These are phyloP conservation scores for Castanea mollissima DNA, from an alignment of 306 rosid genomes.

Conservation along the genomic window DNA sequence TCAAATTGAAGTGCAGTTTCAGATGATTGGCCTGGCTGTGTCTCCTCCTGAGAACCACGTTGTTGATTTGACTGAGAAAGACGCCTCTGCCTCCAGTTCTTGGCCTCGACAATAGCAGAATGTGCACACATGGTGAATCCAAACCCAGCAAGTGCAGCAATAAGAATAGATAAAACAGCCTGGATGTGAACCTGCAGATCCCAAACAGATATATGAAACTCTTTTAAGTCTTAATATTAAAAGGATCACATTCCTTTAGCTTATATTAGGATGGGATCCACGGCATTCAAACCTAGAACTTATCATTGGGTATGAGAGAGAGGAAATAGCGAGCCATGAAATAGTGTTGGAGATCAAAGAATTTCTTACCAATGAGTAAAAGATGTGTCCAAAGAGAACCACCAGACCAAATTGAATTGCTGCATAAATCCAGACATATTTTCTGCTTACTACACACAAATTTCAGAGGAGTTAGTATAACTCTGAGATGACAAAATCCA, in stretches of 20 bases:
- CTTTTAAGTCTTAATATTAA: neutral
- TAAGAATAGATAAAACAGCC: conserved; percentile 60
- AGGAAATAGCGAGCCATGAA: neutral
- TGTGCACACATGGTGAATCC: conserved; percentile 63
- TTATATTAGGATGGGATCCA: neutral
- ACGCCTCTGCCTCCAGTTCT: conserved; percentile 40
- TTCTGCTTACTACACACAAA: conserved; percentile 55
- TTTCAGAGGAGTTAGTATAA: conserved; percentile 17
- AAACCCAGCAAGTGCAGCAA: conserved; percentile 76
- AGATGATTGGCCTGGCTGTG: conserved; percentile 27
- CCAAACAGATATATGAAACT: conserved; percentile 12
- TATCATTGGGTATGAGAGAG: neutral
- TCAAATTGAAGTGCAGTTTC: conserved; percentile 30
- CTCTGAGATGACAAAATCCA: neutral
- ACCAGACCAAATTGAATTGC: conserved; percentile 56
- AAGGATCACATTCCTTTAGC: neutral
- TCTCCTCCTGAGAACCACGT: conserved; percentile 15
- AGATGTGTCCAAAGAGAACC: conserved; percentile 53
- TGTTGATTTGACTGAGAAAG: conserved; percentile 35
- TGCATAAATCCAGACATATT: conserved; percentile 74
- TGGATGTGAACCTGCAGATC: conserved; percentile 56
- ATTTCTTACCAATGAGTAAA: conserved; percentile 62
- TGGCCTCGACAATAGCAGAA: conserved; percentile 42
- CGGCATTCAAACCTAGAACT: conserved; percentile 1
- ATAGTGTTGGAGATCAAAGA: neutral